Base-by-base conservation (phyloP, 805 yeast species). In the Candida stauntonica region DNA sequence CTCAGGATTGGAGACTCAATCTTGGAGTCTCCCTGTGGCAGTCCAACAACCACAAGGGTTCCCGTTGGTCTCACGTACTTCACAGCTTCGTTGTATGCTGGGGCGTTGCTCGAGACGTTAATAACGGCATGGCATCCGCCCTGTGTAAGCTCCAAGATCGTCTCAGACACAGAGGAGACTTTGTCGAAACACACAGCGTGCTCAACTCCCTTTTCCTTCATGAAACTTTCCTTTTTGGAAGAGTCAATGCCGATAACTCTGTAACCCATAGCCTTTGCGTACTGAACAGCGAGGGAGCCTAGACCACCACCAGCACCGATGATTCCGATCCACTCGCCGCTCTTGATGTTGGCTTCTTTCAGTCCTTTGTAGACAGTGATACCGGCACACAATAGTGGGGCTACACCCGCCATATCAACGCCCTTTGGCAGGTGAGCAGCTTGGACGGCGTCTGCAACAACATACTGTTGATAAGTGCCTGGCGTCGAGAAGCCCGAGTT, bases 331-430 rank as follows among this genome's bases (percentile, higher is more conserved):
- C 83, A 79, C 46, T 81, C 72, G 44, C 86, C 86, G 36, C 84
- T 73, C 39, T 46, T 56, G 51, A 79, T 66, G 33, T 72, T 70
- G 23, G 91, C 82, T 32, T 82, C 79, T 70, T 83, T 84, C 60
- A 85, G 67, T 19, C 89, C 94, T 70, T 82, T 84, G 78, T 85
- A 85, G 33, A 81, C 91, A 24, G 94, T 86, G 63, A 85, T 73
- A 61, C 94, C 94, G 17, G 93, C 94, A 68, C 94, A 85, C 52
- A 85, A 72, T 55, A 85, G 73, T 47, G 94, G 94, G 5, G 93
- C 79, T 44, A 75, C 75, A 42, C 63, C 68, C 33, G 87, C 85
- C 51, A 84, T 70, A 57, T 85, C 86, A 29, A 81, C 66, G 38
- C 77, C 80, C 50, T 70, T 57, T 30, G 91, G 86, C 52, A 85